A percentile compares a stretch with the other conserved stretches of the same genome.
Conservation (phyloP, 2,329 filamentous ascomycete species). For the Diaporthe vaccinii region DNA sequence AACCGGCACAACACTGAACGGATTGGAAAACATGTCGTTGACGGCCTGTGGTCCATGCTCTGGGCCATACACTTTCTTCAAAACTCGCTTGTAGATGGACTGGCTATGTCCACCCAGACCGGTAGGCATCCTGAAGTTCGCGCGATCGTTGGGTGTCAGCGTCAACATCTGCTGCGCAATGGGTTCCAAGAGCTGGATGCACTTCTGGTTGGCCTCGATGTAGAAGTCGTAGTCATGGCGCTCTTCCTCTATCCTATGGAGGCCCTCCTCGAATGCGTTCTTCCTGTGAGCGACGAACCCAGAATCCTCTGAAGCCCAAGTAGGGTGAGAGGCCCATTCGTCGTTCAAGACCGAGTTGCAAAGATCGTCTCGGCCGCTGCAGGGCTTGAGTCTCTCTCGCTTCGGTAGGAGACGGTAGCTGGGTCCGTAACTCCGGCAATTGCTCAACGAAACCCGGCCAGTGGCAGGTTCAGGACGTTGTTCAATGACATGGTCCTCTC, state of each 20-base stretch:
- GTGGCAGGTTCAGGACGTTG: conserved; percentile 81
- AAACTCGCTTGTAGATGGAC: conserved; percentile 95
- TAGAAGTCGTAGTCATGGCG: conserved; percentile 99
- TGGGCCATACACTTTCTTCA: conserved; percentile 95
- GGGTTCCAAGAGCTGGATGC: conserved; percentile 95
- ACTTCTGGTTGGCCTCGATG: conserved; percentile 94
- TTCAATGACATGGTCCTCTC: conserved; percentile 82
- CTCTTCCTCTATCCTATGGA: conserved; percentile 97
- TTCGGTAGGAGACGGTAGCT: conserved; percentile 95
- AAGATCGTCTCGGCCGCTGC: conserved; percentile 93
- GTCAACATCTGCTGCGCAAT: conserved; percentile 91
- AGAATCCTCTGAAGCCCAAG: conserved; percentile 98
- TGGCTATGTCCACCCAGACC: conserved; percentile 93
- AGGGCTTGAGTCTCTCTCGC: conserved; percentile 89
- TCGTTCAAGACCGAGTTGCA: conserved; percentile 96
- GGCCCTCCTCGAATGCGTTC: conserved; percentile 92
- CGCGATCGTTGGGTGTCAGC: conserved; percentile 80
- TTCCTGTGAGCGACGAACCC: conserved; percentile 98
- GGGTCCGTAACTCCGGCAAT: conserved; percentile 94
- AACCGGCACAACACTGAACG: conserved; percentile 89
- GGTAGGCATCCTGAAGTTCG: conserved; percentile 82
- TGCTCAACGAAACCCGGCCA: conserved; percentile 91
- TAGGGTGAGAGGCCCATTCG: conserved; percentile 98
- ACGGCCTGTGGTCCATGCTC: conserved; percentile 89
- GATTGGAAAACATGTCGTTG: conserved; percentile 85